A percentile compares a stretch with the other conserved stretches of the same genome.
These are phyloP conservation scores for Bassia scoparia DNA, from an alignment of 148 eudicot species.

Conservation along the genomic window DNA sequence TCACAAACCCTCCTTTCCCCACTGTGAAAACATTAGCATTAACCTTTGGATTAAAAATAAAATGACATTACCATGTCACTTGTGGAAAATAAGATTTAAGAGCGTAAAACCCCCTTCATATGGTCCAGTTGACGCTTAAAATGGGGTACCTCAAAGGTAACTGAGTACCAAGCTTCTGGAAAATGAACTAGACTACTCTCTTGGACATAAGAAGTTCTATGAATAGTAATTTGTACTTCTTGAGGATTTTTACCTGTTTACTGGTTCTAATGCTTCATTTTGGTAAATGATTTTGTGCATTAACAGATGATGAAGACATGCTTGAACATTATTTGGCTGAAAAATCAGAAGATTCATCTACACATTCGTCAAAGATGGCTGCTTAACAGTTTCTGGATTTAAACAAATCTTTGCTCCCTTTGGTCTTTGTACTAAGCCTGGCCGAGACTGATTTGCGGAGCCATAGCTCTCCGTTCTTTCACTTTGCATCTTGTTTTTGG, in stretches of 20 bases:
- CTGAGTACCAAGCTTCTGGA: background rate
- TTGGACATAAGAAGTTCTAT: too few relatives aligned
- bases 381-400: constrained; percentile 1
- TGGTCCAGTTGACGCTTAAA: background rate
- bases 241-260: background rate
- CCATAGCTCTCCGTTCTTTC: background rate
- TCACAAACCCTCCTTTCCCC: background rate
- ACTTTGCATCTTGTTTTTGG: background rate
- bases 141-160: too few relatives aligned
- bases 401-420: background rate
- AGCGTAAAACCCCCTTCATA: background rate
- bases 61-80: too few relatives aligned
- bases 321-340: constrained; percentile 88
- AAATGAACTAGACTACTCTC: too few relatives aligned
- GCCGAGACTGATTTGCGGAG: background rate
- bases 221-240: too few relatives aligned
- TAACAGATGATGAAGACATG: constrained; percentile 90
- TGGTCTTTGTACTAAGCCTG: background rate
- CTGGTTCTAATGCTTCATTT: background rate
- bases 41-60: too few relatives aligned
- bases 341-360: constrained; percentile 50
- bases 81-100: too few relatives aligned
- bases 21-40: too few relatives aligned
- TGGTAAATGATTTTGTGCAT: constrained; percentile 15
- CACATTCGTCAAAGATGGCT: constrained; percentile 40